Evolutionary conservation across 352 stramenopile genomes (phyloP).

Genomic region (Peronospora farinosa): DNA sequence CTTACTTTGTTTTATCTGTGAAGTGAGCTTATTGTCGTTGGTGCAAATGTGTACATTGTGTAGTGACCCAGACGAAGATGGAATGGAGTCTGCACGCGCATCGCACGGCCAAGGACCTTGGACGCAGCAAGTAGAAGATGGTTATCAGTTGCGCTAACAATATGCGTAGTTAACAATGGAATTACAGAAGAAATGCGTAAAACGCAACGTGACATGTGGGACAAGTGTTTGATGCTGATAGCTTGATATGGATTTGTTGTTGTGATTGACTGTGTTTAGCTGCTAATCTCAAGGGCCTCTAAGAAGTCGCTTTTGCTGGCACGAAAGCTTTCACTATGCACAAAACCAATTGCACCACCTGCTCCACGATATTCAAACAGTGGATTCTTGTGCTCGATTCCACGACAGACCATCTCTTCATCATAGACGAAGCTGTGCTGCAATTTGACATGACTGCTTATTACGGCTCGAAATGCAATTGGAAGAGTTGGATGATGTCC

Average conservation of each 20-base stretch:
- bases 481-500: slow-evolving; percentile 52
- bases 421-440: slow-evolving; percentile 13
- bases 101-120: slow-evolving; percentile 70
- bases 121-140: slow-evolving; percentile 53
- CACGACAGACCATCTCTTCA: slow-evolving; percentile 77
- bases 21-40: not conserved
- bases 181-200: slow-evolving; percentile 11
- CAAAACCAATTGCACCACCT: slow-evolving; percentile 50
- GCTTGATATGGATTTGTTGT: slow-evolving; percentile 3
- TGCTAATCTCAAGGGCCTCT: slow-evolving; percentile 31
- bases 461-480: slow-evolving; percentile 49
- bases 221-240: slow-evolving; percentile 2
- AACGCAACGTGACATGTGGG: slow-evolving; percentile 9
- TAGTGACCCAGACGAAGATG: slow-evolving; percentile 86
- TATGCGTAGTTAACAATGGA: slow-evolving; percentile 5
- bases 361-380: slow-evolving; percentile 27
- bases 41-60: slow-evolving; percentile 1
- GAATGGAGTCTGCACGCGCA: slow-evolving; percentile 83
- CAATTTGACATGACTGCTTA: slow-evolving; percentile 14
- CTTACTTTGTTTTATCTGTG: not conserved
- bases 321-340: slow-evolving; percentile 81
- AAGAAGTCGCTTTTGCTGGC: slow-evolving; percentile 59
- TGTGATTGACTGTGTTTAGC: slow-evolving; percentile 9
- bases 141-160: not conserved
- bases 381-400: slow-evolving; percentile 69